Base-by-base conservation (phyloP, 2,329 filamentous ascomycete genomes). In the Pestalotiopsis sp. region DNA sequence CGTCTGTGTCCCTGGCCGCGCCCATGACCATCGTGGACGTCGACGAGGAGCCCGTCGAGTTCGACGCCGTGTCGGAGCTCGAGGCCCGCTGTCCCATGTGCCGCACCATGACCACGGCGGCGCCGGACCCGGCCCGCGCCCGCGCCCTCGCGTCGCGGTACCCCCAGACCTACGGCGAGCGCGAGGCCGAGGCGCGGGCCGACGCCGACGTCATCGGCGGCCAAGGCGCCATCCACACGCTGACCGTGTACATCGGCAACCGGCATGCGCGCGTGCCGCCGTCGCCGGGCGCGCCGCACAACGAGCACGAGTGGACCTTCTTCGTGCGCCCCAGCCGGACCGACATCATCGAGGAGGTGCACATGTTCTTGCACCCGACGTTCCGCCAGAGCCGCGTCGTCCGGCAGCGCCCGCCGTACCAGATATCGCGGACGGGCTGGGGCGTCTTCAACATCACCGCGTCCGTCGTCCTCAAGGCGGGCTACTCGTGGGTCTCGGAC, bases 41-140 rank as follows among this genome's bases (percentile, higher is more conserved):
- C 52, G 75, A 81, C 69, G 78, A 80, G 61, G 71, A 76, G 41
- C 72, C 70, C 68, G 72, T 72, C 70, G 77, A 69, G 68, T 76
- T 67, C n/a, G 70, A 70, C 58, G 69, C 73, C 12, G 67, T 72
- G 3, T 59, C 67, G 1, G 69, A 68, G 70, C 73, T 83, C 52
- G 79, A 82, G 68, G 81, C 81, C 1, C 77, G 78, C 36, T 84
- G 83, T 70, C 83, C 83, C 13, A 84, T 84, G 82, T 85, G 83
- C 65, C 76, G 82, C 7, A 81, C 81, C 2, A 73, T 74, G 52
- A 82, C 82, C 0, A 77, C 77, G 1, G 81, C 81, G 1, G 49
- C 70, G 2, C 70, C 77, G 1, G 77, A 82, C 56, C 57, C 65
- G 5, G 45, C 67, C 5, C 66, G 78, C 4, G 75, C 75, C 5